Evolutionary conservation across 257 asterid genomes (phyloP).

Genomic region (Solanum sitiens): DNA sequence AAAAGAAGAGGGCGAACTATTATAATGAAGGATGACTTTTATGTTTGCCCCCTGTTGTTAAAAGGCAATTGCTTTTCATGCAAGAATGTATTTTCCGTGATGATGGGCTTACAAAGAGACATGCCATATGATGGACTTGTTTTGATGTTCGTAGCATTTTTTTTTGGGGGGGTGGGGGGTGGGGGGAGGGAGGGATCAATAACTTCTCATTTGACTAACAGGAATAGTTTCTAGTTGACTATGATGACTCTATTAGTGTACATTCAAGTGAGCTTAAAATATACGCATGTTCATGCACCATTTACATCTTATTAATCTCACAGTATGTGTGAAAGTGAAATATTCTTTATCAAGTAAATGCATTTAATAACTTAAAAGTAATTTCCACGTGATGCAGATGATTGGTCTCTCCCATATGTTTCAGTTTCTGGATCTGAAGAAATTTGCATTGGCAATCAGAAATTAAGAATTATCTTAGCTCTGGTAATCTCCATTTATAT

Average conservation of each 20-base stretch:
- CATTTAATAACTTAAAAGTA: not conserved
- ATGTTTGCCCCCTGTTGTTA: not conserved
- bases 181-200: not conserved
- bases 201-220: not conserved
- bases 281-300: not conserved
- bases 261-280: not conserved
- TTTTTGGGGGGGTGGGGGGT: not conserved
- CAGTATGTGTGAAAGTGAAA: not conserved
- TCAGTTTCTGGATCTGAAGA: slow-evolving; percentile 78
- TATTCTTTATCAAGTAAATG: not conserved
- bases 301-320: not conserved
- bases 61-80: not conserved
- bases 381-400: slow-evolving; percentile 36
- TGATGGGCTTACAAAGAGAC: not conserved
- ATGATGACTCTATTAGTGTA: not conserved
- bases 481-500: slow-evolving; percentile 35
- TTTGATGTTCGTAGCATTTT: not conserved
- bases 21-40: not conserved
- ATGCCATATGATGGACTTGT: not conserved
- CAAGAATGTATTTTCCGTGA: not conserved
- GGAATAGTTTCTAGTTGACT: not conserved
- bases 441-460: slow-evolving; percentile 72
- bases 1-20: not conserved
- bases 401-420: slow-evolving; percentile 67
- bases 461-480: slow-evolving; percentile 63